Evolutionary conservation across 139 green algal species (phyloP), one percentile per base, ranked within the genome.

Genomic region (Auxenochlorella pyrenoidosa): DNA sequence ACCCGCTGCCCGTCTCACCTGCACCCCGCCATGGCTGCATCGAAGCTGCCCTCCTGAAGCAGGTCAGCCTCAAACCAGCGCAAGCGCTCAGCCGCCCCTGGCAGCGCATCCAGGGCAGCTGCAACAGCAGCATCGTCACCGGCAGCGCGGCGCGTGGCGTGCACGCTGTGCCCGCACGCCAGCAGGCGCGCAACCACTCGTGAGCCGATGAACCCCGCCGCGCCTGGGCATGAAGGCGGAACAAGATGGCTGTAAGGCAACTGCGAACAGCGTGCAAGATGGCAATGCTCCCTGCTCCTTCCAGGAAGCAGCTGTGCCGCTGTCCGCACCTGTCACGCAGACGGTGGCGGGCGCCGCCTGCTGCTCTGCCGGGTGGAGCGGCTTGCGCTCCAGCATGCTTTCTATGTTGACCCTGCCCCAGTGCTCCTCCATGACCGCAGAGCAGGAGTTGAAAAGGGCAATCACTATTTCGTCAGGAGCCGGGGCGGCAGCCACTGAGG

Each of bases 121-220:
- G 65, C 30, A 19, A 38, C 73, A 1, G 59, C 54, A 8, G 73
- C 82, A 36, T 70, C 36, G 0, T 91, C 89, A 43, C 87, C 68
- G 28, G 59, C 83, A 3, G 83, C 38, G 4, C 93, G 88, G 24
- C 58, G 59, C 10, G 91, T 94, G 78, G 65, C 88, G 34, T 92
- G 90, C 70, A 94, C 92, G 0, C 86, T 93, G 83, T 95, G 92
- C 0, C 91, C 92, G 19, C 83, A 87, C 3, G 87, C 92, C 71
- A 96, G 88, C 58, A 96, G 88, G 21, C 91, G 86, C 38, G 82
- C 34, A 10, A 95, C 86, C 19, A 95, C 90, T n/a, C 51, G 36
- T 30, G 91, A 88, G 59, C 89, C 91, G 10, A 95, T 51, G 47
- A 87, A 95, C 16, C 91, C 92, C 21, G 79, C 66, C 8, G 28